Evolutionary conservation across 305 asterid genomes (phyloP).

Genomic region (Fraxinus baroniana): DNA sequence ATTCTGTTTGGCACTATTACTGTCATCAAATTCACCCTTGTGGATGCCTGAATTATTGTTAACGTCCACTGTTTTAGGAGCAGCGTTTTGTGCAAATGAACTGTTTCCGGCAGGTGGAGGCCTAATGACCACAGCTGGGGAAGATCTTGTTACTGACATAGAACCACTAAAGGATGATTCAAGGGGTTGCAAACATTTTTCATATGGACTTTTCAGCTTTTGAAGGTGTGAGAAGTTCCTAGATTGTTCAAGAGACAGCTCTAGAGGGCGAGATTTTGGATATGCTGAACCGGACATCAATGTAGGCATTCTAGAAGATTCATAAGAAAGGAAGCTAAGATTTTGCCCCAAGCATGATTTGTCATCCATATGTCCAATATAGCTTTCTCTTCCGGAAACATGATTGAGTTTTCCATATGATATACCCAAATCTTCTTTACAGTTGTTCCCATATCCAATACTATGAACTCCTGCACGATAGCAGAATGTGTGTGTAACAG

Average conservation of each 20-base stretch:
- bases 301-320: slow-evolving; percentile 28
- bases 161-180: slow-evolving; percentile 41
- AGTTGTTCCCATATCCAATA: slow-evolving; percentile 34
- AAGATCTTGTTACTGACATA: slow-evolving; percentile 43
- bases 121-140: slow-evolving; percentile 69
- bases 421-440: slow-evolving; percentile 35
- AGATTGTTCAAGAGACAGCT: slow-evolving; percentile 31
- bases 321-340: slow-evolving; percentile 37
- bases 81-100: slow-evolving; percentile 22
- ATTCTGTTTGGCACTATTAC: slow-evolving; percentile 34
- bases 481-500: slow-evolving; percentile 16
- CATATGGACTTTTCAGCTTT: slow-evolving; percentile 31
- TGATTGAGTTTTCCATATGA: slow-evolving; percentile 40
- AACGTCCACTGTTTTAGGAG: slow-evolving; percentile 31
- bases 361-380: slow-evolving; percentile 34
- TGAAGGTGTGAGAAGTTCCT: slow-evolving; percentile 30
- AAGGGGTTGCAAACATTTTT: slow-evolving; percentile 32
- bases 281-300: slow-evolving; percentile 29
- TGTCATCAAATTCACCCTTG: slow-evolving; percentile 31
- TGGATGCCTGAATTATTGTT: slow-evolving; percentile 33
- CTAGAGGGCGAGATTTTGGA: slow-evolving; percentile 37
- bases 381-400: slow-evolving; percentile 33
- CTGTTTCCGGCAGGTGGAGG: slow-evolving; percentile 50
- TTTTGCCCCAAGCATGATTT: slow-evolving; percentile 40
- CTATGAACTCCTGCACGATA: slow-evolving; percentile 36